phyloP scores from a whole-genome alignment of 2,329 filamentous ascomycete genomes.

The Cladosporium sp. region DNA sequence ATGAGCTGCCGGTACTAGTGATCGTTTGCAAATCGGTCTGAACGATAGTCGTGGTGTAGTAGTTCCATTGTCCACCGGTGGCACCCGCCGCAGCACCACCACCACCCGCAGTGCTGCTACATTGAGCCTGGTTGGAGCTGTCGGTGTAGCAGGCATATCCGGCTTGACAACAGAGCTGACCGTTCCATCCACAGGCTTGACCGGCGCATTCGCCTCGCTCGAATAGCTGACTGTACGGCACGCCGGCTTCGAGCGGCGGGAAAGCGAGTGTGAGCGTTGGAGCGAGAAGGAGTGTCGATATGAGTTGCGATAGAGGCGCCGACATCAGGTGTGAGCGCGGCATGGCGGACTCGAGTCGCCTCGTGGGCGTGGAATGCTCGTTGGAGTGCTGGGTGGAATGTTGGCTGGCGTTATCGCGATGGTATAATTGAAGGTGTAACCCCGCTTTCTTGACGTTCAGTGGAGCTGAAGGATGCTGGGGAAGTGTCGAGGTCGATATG shows the following conservation, averaged over 20 bases:
- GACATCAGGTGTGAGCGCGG: slow-evolving; percentile 25
- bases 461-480: not conserved
- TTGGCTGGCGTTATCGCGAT: not conserved
- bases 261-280: slow-evolving; percentile 23
- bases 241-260: slow-evolving; percentile 27
- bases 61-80: slow-evolving; percentile 47
- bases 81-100: slow-evolving; percentile 24
- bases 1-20: slow-evolving; percentile 53
- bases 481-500: not conserved
- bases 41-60: slow-evolving; percentile 55
- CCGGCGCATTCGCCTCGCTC: slow-evolving; percentile 39
- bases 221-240: slow-evolving; percentile 33
- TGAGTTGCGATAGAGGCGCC: slow-evolving; percentile 25
- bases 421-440: not conserved
- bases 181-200: slow-evolving; percentile 42
- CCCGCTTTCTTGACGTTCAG: slow-evolving; percentile 6
- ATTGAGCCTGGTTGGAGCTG: slow-evolving; percentile 45
- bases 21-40: slow-evolving; percentile 50
- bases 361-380: slow-evolving; percentile 22
- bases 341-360: slow-evolving; percentile 15
- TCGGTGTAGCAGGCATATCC: slow-evolving; percentile 51
- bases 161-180: slow-evolving; percentile 48
- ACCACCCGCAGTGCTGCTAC: slow-evolving; percentile 27
- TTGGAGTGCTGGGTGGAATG: slow-evolving; percentile 13
- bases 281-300: slow-evolving; percentile 27